phyloP scores from a whole-genome alignment of 2,329 filamentous ascomycete species.

The Neopestalotiopsis sp. region DNA sequence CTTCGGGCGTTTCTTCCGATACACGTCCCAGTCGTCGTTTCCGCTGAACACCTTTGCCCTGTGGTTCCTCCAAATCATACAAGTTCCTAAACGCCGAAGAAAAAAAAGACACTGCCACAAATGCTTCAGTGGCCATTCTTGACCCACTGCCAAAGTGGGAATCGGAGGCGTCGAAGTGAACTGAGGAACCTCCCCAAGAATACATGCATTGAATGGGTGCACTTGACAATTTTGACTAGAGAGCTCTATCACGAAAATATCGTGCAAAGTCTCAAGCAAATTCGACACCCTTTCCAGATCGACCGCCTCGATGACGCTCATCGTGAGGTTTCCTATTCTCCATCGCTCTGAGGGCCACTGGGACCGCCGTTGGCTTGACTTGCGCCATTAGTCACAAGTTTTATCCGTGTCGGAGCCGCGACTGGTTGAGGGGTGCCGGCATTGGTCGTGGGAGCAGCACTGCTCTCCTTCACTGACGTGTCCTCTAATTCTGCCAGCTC shows the following conservation, averaged over 20 bases:
- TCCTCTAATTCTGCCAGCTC: conserved; percentile 63
- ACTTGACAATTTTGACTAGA: neutral
- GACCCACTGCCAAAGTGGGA: neutral
- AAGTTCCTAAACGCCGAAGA: neutral
- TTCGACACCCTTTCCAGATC: no score
- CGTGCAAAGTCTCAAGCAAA: no score
- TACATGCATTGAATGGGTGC: neutral
- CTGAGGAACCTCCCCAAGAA: neutral
- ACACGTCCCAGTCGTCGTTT: conserved; percentile 34
- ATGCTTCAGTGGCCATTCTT: neutral
- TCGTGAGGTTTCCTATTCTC: conserved; percentile 25
- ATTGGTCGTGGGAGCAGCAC: conserved; percentile 58
- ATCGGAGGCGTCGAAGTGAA: neutral
- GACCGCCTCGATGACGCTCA: neutral
- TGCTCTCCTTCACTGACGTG: conserved; percentile 44
- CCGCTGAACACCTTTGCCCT: conserved; percentile 24
- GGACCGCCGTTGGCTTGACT: conserved; percentile 29
- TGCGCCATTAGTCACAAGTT: conserved; percentile 52
- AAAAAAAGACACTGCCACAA: neutral
- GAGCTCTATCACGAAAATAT: neutral
- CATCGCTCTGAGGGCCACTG: conserved; percentile 32
- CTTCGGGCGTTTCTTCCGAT: conserved; percentile 25
- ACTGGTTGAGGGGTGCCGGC: conserved; percentile 69
- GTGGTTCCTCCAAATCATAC: conserved; percentile 4
- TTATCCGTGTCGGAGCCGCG: conserved; percentile 67